phyloP scores from a whole-genome alignment of 2,329 filamentous ascomycete genomes.

The Botrytis aclada region DNA sequence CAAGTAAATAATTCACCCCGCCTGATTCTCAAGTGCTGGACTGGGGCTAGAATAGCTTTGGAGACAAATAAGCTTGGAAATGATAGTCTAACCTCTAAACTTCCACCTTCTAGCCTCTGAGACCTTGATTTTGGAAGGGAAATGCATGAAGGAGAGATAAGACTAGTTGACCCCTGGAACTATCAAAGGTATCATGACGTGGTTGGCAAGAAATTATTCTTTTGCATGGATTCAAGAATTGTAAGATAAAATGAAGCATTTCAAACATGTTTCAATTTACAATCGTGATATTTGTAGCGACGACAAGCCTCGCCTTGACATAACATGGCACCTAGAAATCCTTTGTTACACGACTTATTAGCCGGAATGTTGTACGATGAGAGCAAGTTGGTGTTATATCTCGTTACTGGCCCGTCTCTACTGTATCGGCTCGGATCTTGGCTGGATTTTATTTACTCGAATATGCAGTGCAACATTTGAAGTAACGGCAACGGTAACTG shows the following conservation, averaged over 20 bases:
- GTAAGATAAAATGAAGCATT: neutral
- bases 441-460: neutral
- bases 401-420: neutral
- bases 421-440: neutral
- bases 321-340: neutral
- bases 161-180: neutral
- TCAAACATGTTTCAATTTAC: neutral
- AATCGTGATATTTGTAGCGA: neutral
- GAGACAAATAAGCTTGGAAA: constrained; percentile 1
- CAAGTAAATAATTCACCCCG: constrained; percentile 7
- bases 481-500: neutral
- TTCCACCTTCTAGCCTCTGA: neutral
- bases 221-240: neutral
- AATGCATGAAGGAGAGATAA: neutral
- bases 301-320: neutral
- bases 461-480: neutral
- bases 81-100: neutral
- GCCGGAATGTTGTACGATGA: neutral
- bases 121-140: neutral
- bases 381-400: neutral
- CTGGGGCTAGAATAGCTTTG: neutral
- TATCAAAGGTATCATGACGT: neutral
- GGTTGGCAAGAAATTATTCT: neutral
- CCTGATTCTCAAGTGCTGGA: neutral
- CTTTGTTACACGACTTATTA: neutral